phyloP scores from a whole-genome alignment of 129 eudicot species.

The carrot (Daucus carota) region DNA sequence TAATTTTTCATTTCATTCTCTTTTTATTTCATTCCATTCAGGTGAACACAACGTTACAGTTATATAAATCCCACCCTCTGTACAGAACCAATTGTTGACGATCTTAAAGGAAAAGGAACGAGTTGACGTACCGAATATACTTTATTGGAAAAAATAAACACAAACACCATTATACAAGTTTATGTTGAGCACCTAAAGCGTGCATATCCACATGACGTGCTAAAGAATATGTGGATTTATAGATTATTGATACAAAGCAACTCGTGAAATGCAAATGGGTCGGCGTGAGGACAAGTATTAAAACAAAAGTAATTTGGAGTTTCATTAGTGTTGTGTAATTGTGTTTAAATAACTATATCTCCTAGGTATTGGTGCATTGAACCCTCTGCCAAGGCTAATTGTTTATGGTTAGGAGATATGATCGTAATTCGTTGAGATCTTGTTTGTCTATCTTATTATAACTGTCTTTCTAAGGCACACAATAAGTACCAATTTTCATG shows the following conservation, averaged over 20 bases:
- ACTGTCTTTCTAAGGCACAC: too few relatives aligned
- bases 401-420: background rate
- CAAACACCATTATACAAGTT: background rate
- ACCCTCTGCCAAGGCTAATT: background rate
- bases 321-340: background rate
- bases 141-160: too few relatives aligned
- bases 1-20: too few relatives aligned
- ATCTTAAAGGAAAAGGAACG: background rate
- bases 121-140: background rate
- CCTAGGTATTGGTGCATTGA: background rate
- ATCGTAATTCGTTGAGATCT: background rate
- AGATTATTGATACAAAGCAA: background rate
- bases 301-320: constrained; percentile 1
- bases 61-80: too few relatives aligned
- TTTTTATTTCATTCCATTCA: too few relatives aligned
- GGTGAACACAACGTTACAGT: too few relatives aligned
- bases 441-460: background rate
- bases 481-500: too few relatives aligned
- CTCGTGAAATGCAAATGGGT: background rate
- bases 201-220: background rate
- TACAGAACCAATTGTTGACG: too few relatives aligned
- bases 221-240: background rate
- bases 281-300: background rate
- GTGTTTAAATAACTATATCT: background rate
- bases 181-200: background rate